Conservation (phyloP, 495 filamentous ascomycete species). For the Neurospora hispaniola region DNA sequence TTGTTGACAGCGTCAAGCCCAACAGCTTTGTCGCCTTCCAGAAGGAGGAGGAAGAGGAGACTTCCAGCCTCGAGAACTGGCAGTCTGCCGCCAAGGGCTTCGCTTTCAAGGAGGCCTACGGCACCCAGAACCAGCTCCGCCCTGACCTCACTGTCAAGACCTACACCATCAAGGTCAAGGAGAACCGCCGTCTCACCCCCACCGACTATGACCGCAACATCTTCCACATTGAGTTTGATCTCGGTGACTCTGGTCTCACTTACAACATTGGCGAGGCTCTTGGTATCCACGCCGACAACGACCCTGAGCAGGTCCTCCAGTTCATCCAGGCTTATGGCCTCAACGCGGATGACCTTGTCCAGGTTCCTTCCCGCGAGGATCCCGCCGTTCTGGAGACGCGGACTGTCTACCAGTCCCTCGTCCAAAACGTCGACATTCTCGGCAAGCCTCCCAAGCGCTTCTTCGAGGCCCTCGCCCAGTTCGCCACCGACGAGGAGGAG, state of each 20-base stretch:
- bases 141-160: constrained; percentile 83
- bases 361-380: constrained; percentile 83
- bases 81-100: constrained; percentile 75
- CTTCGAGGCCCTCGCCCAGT: constrained; percentile 85
- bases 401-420: constrained; percentile 84
- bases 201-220: constrained; percentile 91
- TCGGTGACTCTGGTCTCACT: constrained; percentile 77
- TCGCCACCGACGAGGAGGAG: constrained; percentile 72
- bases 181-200: constrained; percentile 88
- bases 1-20: constrained; percentile 50
- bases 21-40: constrained; percentile 80
- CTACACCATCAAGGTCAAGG: constrained; percentile 78
- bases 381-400: constrained; percentile 67
- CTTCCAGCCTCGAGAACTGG: constrained; percentile 59
- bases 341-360: constrained; percentile 69
- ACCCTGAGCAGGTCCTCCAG: constrained; percentile 60
- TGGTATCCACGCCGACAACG: constrained; percentile 91
- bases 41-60: constrained; percentile 60
- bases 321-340: constrained; percentile 89
- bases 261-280: constrained; percentile 99
- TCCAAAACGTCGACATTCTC: constrained; percentile 95
- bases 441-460: constrained; percentile 94
- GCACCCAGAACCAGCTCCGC: constrained; percentile 58
- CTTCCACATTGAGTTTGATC: constrained; percentile 99
- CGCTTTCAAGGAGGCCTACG: constrained; percentile 90